Evolutionary conservation across 441 rosid species (phyloP), one percentile per base, ranked within the genome.

Genomic region (Populus hybrid): DNA sequence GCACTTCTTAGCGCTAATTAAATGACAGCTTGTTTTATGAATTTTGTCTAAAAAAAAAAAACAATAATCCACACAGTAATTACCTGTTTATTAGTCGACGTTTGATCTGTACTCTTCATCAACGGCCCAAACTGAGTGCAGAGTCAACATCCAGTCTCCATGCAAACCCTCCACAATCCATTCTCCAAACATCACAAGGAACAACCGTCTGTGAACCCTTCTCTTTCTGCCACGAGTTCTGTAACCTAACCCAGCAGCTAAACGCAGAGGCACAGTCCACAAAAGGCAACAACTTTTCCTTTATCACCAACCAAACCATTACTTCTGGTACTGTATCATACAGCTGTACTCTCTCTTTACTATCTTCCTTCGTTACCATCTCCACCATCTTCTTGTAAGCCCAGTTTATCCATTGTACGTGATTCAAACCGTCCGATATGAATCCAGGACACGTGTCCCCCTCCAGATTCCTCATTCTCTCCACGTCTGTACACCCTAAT

Each of bases 91-190:
- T 2, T 9, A 2, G 36, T 18, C 9, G 14, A 24, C 3, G 63
- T 6, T 10, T 38, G 16, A 3, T 36, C 18, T 31, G 31, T n/a
- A 0, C 2, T 10, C 73, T 21, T 45, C 66, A 28, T 86, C 80
- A 87, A 69, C 86, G 88, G 71, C 93, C 93, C 79, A 94, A 85
- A 69, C 87, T 84, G 56, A 94, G 91, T 5, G 98, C 96, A 81
- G 94, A 87, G 33, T 89, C 81, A n/a, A 89, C 81, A 81, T 94
- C 97, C 68, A 94, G 87, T 82, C 98, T 87, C 96, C 98, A 92
- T 81, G 94, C 98, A 87, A 88, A 86, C 36, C 96, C 92, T 73
- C 94, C 93, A 29, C 74, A 78, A 73, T 87, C 90, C 93, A 92
- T 80, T 77, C 85, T 87, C 97, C 96, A 91, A 65, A 89, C 94